phyloP scores from a whole-genome alignment of 2,329 filamentous ascomycete species.

The Pseudogymnoascus sp. region DNA sequence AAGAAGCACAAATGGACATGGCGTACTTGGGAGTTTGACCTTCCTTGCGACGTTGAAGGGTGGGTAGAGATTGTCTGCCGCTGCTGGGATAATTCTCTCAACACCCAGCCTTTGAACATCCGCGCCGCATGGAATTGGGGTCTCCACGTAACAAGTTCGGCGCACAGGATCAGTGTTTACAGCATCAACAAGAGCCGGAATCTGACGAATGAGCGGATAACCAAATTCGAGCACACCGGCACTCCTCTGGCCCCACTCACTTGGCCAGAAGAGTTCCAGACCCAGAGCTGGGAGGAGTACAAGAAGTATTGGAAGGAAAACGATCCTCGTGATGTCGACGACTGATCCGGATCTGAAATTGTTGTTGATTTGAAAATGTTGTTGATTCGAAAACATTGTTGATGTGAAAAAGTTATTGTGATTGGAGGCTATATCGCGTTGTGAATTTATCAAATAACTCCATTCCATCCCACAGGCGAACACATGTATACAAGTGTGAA shows the following conservation, averaged over 20 bases:
- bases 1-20: conserved; percentile 56
- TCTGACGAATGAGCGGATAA: conserved; percentile 40
- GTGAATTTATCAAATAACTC: neutral
- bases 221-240: conserved; percentile 41
- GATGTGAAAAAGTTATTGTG: no score
- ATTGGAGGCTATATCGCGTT: no score
- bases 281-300: conserved; percentile 43
- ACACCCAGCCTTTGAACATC: conserved; percentile 50
- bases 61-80: conserved; percentile 52
- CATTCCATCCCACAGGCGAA: neutral
- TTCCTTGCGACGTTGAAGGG: conserved; percentile 54
- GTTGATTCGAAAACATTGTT: no score
- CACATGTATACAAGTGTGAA: neutral
- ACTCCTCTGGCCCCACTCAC: conserved; percentile 46
- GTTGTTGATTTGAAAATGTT: neutral
- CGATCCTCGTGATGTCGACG: conserved; percentile 7
- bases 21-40: conserved; percentile 54
- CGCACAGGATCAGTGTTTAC: conserved; percentile 53
- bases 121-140: conserved; percentile 56
- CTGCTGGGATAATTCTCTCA: conserved; percentile 54
- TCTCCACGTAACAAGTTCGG: conserved; percentile 54
- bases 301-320: conserved; percentile 18
- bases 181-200: conserved; percentile 49
- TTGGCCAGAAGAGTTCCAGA: conserved; percentile 23
- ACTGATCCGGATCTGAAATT: neutral